These are phyloP conservation scores for Eucalyptus cloeziana DNA, from an alignment of 345 rosid species.

Conservation along the genomic window DNA sequence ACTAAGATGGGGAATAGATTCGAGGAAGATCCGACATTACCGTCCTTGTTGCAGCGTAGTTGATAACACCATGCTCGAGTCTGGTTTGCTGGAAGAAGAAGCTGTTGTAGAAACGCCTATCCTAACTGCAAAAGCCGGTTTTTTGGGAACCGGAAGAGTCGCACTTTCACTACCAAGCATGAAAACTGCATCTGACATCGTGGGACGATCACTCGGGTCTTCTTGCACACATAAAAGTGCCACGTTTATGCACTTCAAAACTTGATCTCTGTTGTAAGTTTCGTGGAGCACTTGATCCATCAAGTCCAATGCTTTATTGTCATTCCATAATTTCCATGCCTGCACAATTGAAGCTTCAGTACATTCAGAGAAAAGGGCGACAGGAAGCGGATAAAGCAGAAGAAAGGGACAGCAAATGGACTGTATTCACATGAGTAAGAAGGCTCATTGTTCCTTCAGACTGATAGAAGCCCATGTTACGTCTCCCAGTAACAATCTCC, in stretches of 20 bases:
- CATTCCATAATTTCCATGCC: constrained; percentile 47
- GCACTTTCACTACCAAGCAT: constrained; percentile 31
- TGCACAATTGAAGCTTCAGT: not conserved
- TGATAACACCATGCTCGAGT: not conserved
- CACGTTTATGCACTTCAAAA: constrained; percentile 27
- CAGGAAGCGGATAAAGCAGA: not conserved
- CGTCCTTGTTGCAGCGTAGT: not conserved
- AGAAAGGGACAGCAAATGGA: not conserved
- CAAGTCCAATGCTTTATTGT: constrained; percentile 16
- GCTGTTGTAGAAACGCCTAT: constrained; percentile 20
- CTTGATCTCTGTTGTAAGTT: constrained; percentile 3
- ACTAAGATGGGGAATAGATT: not conserved
- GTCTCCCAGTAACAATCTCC: constrained; percentile 38
- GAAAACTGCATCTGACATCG: constrained; percentile 36
- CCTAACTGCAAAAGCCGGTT: constrained; percentile 27
- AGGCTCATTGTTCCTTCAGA: constrained; percentile 22
- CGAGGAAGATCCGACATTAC: not conserved
- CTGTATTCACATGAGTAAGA: constrained; percentile 25
- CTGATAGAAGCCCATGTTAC: constrained; percentile 15
- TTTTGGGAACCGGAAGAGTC: constrained; percentile 32
- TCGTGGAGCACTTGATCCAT: constrained; percentile 17
- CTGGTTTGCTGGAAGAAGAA: constrained; percentile 36
- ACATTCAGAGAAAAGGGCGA: not conserved
- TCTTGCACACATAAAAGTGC: constrained; percentile 57
- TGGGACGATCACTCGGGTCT: constrained; percentile 37